phyloP scores from a whole-genome alignment of 495 filamentous ascomycete species.

The Aspergillus diversus region DNA sequence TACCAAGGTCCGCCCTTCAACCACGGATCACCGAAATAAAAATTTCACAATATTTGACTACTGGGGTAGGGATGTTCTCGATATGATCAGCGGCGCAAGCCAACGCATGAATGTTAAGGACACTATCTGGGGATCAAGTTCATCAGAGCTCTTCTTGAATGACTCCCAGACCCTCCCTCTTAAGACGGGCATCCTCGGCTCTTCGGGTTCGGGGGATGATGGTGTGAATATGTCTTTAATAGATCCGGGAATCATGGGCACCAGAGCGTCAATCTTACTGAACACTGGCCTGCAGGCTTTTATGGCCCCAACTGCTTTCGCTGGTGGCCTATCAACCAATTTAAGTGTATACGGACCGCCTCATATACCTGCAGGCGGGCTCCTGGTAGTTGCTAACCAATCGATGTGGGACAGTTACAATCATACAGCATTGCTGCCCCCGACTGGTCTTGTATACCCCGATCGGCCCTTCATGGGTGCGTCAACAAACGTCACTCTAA shows the following conservation, averaged over 20 bases:
- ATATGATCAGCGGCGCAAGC: constrained; percentile 9
- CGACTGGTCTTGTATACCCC: neutral
- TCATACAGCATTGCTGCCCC: neutral
- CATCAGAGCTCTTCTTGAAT: constrained; percentile 18
- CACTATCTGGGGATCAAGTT: constrained; percentile 6
- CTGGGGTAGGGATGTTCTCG: constrained; percentile 11
- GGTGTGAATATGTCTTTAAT: constrained; percentile 12
- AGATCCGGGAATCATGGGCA: constrained; percentile 6
- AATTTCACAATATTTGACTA: constrained; percentile 19
- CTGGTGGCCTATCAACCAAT: constrained; percentile 20
- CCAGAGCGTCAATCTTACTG: constrained; percentile 19
- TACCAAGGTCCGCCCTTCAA: constrained; percentile 17
- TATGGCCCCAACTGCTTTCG: constrained; percentile 22
- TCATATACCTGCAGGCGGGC: constrained; percentile 13
- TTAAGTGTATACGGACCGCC: constrained; percentile 17
- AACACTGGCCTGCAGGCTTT: constrained; percentile 24
- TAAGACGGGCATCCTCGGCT: neutral
- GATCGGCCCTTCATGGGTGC: constrained; percentile 19
- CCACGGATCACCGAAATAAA: constrained; percentile 11
- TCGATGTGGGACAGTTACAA: neutral
- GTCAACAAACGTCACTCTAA: constrained; percentile 19
- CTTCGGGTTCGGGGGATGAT: neutral
- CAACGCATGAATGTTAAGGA: neutral
- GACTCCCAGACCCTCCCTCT: constrained; percentile 7
- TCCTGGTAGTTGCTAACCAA: constrained; percentile 3